These are phyloP conservation scores for Euphorbia schlechtendalii DNA, from an alignment of 441 rosid genomes.

Conservation along the genomic window DNA sequence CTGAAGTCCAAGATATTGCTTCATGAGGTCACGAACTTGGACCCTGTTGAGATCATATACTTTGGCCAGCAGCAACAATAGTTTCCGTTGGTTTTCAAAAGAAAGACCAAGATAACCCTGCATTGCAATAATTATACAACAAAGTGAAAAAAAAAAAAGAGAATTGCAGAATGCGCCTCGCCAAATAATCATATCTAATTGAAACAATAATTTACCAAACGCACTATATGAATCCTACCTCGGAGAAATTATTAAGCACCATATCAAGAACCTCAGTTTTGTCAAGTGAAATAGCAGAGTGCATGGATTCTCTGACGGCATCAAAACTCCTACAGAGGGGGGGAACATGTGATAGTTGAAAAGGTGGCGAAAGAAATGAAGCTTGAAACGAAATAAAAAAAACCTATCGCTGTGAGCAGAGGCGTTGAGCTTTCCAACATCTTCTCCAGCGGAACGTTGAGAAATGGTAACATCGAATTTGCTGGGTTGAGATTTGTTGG, in stretches of 20 bases:
- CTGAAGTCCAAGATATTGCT: constrained; percentile 75
- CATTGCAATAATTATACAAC: background rate
- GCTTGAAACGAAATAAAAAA: background rate
- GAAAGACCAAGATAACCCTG: constrained; percentile 80
- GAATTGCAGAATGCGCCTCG: background rate
- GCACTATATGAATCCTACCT: constrained; percentile 32
- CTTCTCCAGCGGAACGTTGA: constrained; percentile 17
- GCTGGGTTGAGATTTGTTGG: constrained; percentile 25
- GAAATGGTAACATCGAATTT: constrained; percentile 18
- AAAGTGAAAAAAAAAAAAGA: background rate
- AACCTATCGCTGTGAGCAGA: constrained; percentile 28
- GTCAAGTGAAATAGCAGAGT: constrained; percentile 68
- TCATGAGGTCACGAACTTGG: constrained; percentile 66
- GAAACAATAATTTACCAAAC: background rate
- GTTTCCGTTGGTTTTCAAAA: constrained; percentile 43
- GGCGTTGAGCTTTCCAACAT: constrained; percentile 19
- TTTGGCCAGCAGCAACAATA: constrained; percentile 63
- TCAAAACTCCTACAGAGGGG: constrained; percentile 44
- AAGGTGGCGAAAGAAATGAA: background rate
- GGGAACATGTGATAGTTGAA: background rate
- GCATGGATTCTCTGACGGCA: constrained; percentile 66
- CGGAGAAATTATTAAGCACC: constrained; percentile 66
- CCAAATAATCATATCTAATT: background rate
- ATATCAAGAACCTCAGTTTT: constrained; percentile 64
- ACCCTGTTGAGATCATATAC: constrained; percentile 71